Evolutionary conservation across 177 flowering plant genomes (phyloP).

Genomic region (Vitis hybrid): DNA sequence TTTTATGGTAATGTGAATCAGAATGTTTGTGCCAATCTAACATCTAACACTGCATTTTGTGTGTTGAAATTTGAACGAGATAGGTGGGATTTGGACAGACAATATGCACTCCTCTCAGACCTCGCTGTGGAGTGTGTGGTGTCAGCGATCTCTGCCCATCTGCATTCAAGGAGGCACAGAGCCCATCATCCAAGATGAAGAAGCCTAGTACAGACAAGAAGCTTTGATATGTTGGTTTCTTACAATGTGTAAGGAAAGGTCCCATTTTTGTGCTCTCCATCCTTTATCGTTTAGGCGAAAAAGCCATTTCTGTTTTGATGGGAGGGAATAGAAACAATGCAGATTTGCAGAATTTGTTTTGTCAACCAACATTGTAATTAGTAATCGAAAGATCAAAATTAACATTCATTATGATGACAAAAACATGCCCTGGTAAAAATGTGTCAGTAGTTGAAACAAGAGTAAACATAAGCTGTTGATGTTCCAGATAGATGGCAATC

Average conservation of each 20-base stretch:
- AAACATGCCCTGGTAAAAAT: too few species aligned
- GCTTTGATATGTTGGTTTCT: conserved; percentile 4
- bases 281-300: background rate
- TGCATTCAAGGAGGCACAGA: conserved; percentile 74
- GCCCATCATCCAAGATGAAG: conserved; percentile 50
- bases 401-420: too few species aligned
- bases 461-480: too few species aligned
- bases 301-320: background rate
- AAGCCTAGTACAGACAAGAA: conserved; percentile 29
- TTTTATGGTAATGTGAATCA: too few species aligned
- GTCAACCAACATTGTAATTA: background rate
- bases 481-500: too few species aligned
- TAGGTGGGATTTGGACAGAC: conserved; percentile 99
- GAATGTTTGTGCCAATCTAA: too few species aligned
- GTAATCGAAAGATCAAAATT: too few species aligned
- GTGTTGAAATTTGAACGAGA: background rate
- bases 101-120: conserved; percentile 86
- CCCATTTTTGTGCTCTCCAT: background rate
- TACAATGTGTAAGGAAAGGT: background rate
- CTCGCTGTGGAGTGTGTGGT: conserved; percentile 69
- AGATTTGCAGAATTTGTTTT: background rate
- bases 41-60: background rate
- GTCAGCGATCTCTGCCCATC: conserved; percentile 77
- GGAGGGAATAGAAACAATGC: background rate
- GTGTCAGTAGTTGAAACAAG: too few species aligned